Evolutionary conservation across 768 basidiomycete genomes (phyloP).

Genomic region (Serendipita vermifera): DNA sequence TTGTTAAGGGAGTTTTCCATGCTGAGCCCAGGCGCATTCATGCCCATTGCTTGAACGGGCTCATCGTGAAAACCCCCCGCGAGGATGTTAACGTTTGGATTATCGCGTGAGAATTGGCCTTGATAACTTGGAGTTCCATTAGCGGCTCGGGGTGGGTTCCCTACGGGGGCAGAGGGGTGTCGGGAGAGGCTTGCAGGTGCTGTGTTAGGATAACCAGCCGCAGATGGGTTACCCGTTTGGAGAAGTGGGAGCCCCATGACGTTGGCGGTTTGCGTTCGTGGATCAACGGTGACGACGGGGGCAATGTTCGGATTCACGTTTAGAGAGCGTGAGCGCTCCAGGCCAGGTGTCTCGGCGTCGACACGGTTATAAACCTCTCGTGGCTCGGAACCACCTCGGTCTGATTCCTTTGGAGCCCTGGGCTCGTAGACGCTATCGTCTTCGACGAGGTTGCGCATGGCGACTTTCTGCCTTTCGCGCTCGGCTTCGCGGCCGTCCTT

Average conservation of each 20-base stretch:
- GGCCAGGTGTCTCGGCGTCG: not conserved
- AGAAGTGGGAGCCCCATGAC: not conserved
- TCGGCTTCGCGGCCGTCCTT: not conserved
- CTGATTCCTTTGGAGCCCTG: not conserved
- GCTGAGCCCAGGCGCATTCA: not conserved
- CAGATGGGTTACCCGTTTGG: not conserved
- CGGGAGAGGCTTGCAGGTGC: too few species aligned
- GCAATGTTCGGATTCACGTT: not conserved
- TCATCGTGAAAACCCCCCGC: not conserved
- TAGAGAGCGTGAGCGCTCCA: not conserved
- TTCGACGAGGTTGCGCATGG: not conserved
- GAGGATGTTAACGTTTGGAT: conserved; percentile 8
- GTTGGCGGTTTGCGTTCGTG: conserved; percentile 3
- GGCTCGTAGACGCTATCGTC: not conserved
- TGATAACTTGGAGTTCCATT: not conserved
- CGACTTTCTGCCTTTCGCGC: not conserved
- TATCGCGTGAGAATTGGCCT: too few species aligned
- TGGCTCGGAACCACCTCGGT: too few species aligned
- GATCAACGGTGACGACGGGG: conserved; percentile 8
- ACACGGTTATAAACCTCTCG: not conserved
- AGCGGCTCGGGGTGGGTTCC: not conserved
- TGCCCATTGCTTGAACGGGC: too few species aligned
- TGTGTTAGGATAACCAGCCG: too few species aligned
- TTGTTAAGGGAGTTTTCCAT: too few species aligned
- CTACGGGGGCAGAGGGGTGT: too few species aligned